Evolutionary conservation across 2,329 filamentous ascomycete species (phyloP).

Genomic region (Xylariaceae sp.): DNA sequence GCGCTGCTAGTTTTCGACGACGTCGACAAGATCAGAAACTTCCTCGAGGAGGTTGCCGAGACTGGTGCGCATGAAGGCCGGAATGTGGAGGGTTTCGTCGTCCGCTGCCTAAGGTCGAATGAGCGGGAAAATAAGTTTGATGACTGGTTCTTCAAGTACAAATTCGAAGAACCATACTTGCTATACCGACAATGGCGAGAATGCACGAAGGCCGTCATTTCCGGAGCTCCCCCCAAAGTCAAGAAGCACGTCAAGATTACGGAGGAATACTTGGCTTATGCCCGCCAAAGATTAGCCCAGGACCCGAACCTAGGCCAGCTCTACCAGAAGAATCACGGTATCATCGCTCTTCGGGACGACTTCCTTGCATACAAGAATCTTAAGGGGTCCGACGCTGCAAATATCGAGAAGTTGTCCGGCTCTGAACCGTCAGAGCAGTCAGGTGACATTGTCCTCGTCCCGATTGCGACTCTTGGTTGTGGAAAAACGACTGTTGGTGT

Average conservation of each 20-base stretch:
- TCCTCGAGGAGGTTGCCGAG: constrained; percentile 79
- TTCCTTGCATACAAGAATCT: constrained; percentile 80
- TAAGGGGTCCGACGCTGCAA: constrained; percentile 84
- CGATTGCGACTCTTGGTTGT: constrained; percentile 89
- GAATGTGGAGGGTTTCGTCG: constrained; percentile 94
- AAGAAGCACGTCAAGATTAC: constrained; percentile 89
- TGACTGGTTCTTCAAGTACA: constrained; percentile 99
- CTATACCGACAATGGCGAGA: constrained; percentile 99
- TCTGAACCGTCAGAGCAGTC: constrained; percentile 49
- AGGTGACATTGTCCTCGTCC: constrained; percentile 73
- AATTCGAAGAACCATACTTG: constrained; percentile 97
- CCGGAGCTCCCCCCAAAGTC: constrained; percentile 65
- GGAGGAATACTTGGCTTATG: constrained; percentile 82
- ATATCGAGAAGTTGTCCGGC: constrained; percentile 58
- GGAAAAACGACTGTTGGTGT: constrained; percentile 92
- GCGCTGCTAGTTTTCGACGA: constrained; percentile 74
- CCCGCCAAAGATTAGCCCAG: constrained; percentile 63
- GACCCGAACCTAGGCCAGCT: constrained; percentile 62
- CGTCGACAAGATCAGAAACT: constrained; percentile 65
- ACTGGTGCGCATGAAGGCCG: constrained; percentile 85
- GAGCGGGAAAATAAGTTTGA: constrained; percentile 53
- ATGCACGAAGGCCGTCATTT: constrained; percentile 85
- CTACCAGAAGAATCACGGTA: constrained; percentile 88
- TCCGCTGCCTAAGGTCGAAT: constrained; percentile 72
- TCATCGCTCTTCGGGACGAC: constrained; percentile 83